phyloP scores from a whole-genome alignment of 257 asterid species.

The Hygrophila difformis region DNA sequence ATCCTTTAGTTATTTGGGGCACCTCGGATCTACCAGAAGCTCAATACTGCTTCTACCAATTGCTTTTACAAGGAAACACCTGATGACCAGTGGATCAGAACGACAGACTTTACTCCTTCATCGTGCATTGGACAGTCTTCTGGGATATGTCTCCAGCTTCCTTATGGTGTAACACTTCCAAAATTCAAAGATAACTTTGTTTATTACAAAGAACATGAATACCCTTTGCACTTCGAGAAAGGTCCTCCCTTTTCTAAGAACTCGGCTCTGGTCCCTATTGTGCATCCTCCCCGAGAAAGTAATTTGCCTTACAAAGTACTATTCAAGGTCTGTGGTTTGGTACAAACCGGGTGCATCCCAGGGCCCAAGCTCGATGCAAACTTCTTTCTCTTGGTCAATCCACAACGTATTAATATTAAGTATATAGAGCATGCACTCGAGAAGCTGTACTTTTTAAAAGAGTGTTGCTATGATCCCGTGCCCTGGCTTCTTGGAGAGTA shows the following conservation, averaged over 20 bases:
- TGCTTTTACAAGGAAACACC: constrained; percentile 36
- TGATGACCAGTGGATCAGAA: constrained; percentile 87
- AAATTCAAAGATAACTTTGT: constrained; percentile 43
- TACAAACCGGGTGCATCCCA: constrained; percentile 77
- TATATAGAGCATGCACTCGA: constrained; percentile 68
- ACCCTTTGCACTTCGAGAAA: constrained; percentile 24
- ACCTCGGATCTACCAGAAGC: constrained; percentile 66
- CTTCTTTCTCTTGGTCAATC: constrained; percentile 52
- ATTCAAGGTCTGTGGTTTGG: constrained; percentile 58
- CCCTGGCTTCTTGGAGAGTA: constrained; percentile 58
- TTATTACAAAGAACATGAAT: constrained; percentile 41
- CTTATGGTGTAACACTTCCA: constrained; percentile 47
- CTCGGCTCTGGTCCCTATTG: constrained; percentile 56
- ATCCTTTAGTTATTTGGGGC: constrained; percentile 57
- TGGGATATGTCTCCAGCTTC: constrained; percentile 66
- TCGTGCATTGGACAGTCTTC: constrained; percentile 77
- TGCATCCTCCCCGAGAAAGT: constrained; percentile 36
- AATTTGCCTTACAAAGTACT: constrained; percentile 48
- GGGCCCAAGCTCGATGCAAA: constrained; percentile 48
- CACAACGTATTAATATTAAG: constrained; percentile 17
- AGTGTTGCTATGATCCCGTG: constrained; percentile 81
- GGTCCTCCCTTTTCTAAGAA: constrained; percentile 37
- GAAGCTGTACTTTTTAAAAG: constrained; percentile 42
- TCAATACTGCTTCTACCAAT: constrained; percentile 15
- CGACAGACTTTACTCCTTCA: constrained; percentile 62